Percentiles rank a stretch among this genome's conserved stretches.
Evolutionary conservation across 1,139 yeast species (phyloP).

Genomic region (Candida albicans): DNA sequence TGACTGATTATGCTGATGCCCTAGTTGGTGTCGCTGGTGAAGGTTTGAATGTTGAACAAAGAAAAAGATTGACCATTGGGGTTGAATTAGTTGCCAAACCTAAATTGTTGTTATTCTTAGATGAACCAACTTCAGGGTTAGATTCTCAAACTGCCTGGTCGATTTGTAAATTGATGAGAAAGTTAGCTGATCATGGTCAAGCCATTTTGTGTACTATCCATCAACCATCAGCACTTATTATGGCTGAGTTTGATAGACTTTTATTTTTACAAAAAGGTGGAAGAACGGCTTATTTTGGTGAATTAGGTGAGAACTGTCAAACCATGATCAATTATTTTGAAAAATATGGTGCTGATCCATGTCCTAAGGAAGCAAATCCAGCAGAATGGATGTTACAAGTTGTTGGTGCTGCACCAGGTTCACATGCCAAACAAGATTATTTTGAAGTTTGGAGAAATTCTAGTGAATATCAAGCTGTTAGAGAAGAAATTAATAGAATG

Average conservation of each 20-base stretch:
- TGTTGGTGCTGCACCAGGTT: constrained; percentile 45
- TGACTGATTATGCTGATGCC: constrained; percentile 32
- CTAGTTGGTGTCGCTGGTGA: constrained; percentile 44
- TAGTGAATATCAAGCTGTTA: constrained; percentile 24
- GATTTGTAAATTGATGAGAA: constrained; percentile 39
- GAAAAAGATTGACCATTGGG: constrained; percentile 40
- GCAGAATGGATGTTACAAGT: constrained; percentile 62
- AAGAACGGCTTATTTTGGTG: constrained; percentile 65
- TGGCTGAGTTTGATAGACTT: constrained; percentile 35
- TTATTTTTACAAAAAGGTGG: constrained; percentile 47
- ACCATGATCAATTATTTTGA: constrained; percentile 56
- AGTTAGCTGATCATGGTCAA: constrained; percentile 42
- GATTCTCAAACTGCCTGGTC: constrained; percentile 47
- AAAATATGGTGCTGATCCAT: constrained; percentile 44
- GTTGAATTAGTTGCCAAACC: constrained; percentile 44
- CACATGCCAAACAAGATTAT: constrained; percentile 35
- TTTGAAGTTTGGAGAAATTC: constrained; percentile 36
- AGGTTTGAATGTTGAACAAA: constrained; percentile 42
- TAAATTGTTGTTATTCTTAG: constrained; percentile 33
- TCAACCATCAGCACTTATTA: constrained; percentile 40
- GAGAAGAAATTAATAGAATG: constrained; percentile 29
- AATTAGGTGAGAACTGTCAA: constrained; percentile 53
- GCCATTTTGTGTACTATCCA: constrained; percentile 44
- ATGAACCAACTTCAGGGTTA: constrained; percentile 42
- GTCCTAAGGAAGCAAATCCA: constrained; percentile 49